Conservation (phyloP, 163 green algal species). For the Scenedesmus sp. region DNA sequence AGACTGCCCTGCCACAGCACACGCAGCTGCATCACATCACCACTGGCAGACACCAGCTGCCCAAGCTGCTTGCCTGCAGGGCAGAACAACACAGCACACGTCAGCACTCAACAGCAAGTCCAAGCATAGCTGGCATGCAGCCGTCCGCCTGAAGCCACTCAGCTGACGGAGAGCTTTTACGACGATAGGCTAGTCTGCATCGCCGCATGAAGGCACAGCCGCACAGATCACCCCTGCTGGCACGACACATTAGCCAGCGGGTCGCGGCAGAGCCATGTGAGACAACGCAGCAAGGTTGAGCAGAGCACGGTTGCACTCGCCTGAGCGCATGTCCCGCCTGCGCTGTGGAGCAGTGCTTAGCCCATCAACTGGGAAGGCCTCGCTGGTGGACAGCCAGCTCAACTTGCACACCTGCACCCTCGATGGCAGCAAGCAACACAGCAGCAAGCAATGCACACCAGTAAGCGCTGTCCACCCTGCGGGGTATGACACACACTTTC, state of each 20-base stretch:
- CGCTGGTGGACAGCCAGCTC: conserved; percentile 18
- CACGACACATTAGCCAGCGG: neutral
- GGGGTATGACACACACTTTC: neutral
- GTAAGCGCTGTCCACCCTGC: neutral
- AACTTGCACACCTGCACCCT: conserved; percentile 45
- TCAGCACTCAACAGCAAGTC: neutral
- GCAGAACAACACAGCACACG: neutral
- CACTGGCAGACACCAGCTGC: conserved; percentile 11
- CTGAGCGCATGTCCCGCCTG: conserved; percentile 46
- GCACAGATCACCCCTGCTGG: too few species aligned
- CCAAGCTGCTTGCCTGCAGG: conserved; percentile 16
- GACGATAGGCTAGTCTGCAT: too few species aligned
- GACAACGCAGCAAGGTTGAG: neutral
- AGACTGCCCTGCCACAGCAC: neutral
- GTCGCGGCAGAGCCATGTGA: neutral
- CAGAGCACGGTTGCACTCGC: neutral
- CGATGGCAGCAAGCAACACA: neutral
- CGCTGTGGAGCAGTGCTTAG: neutral
- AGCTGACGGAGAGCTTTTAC: too few species aligned
- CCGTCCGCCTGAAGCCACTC: too few species aligned
- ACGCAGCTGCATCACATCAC: neutral
- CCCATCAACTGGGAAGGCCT: conserved; percentile 42
- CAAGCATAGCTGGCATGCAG: neutral
- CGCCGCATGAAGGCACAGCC: too few species aligned
- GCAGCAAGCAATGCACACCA: neutral